Conservation (phyloP, 345 rosid species). For the Sapria himalayana region DNA sequence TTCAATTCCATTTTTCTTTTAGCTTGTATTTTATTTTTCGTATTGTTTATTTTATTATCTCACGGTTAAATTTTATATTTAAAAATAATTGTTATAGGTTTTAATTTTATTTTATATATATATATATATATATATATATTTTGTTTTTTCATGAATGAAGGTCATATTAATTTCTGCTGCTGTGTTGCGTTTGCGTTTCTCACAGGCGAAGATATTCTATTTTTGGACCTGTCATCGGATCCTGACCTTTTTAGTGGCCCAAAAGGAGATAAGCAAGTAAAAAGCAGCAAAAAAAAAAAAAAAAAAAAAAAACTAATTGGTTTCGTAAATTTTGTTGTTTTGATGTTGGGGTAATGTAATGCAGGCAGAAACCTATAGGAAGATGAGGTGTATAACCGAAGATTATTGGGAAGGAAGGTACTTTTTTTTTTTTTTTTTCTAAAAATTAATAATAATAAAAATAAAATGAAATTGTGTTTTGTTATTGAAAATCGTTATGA, state of each 20-base stretch:
- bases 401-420: constrained; percentile 95
- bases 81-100: too few relatives aligned
- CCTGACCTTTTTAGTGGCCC: constrained; percentile 80
- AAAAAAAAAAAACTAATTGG: not conserved
- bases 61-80: constrained; percentile 4
- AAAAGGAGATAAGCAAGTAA: constrained; percentile 79
- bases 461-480: not conserved
- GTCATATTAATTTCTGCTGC: too few relatives aligned
- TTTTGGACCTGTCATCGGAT: constrained; percentile 66
- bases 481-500: too few relatives aligned
- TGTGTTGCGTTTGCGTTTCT: too few relatives aligned
- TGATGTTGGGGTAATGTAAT: constrained; percentile 2
- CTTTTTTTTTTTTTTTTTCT: constrained; percentile 1
- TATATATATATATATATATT: too few relatives aligned
- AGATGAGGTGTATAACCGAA: constrained; percentile 50
- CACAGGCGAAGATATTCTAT: constrained; percentile 67
- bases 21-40: too few relatives aligned
- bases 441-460: not conserved
- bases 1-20: too few relatives aligned
- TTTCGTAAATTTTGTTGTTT: not conserved
- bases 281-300: constrained; percentile 2
- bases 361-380: constrained; percentile 85
- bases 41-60: too few relatives aligned
- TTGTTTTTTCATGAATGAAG: too few relatives aligned
- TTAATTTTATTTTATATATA: too few relatives aligned